Evolutionary conservation across 2,329 filamentous ascomycete species (phyloP), one percentile per base, ranked within the genome.

Genomic region (Apiospora pterosperma): DNA sequence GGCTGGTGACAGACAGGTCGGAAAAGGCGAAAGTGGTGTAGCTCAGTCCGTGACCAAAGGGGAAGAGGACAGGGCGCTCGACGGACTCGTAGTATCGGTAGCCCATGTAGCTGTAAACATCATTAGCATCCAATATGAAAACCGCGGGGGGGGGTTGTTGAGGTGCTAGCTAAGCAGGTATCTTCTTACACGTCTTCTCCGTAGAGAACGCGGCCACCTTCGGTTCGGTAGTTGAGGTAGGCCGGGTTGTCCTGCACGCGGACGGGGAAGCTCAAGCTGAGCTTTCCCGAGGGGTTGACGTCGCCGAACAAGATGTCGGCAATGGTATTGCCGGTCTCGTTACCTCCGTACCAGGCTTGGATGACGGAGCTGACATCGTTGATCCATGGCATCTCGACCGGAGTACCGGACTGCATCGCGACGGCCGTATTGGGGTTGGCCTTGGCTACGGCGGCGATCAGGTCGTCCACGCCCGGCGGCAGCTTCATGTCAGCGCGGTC

Each of bases 321-420:
- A 60, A 90, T 83, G 1, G 84, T 79, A 65, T 88, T 85, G 14
- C 88, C 88, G 25, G 83, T 84, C 71, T 90, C 84, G 70, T 90
- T 92, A n/a, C 92, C 92, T 66, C 92, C 91, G 72, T 93, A 96
- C 91, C 92, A 96, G 8, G 91, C 91, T 72, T 95, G 90, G 1
- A 93, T 73, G 1, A 94, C 79, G 2, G 88, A 86, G 8, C 78
- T 75, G 2, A 86, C 85, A 36, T 82, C 76, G 19, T 80, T 74
- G 1, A 86, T 80, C 89, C 89, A 92, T 0, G 90, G 89, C 88
- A 93, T 90, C 63, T 85, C 82, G 28, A 92, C 85, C 0, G 92
- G 91, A 0, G 91, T 92, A 39, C 92, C 92, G 0, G 90, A 92
- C 71, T 94, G 92, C 73, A 92, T 88, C 1, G 94, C 89, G 1